phyloP scores from a whole-genome alignment of 805 yeast genomes.

The Yarrowia phangngaensis region DNA sequence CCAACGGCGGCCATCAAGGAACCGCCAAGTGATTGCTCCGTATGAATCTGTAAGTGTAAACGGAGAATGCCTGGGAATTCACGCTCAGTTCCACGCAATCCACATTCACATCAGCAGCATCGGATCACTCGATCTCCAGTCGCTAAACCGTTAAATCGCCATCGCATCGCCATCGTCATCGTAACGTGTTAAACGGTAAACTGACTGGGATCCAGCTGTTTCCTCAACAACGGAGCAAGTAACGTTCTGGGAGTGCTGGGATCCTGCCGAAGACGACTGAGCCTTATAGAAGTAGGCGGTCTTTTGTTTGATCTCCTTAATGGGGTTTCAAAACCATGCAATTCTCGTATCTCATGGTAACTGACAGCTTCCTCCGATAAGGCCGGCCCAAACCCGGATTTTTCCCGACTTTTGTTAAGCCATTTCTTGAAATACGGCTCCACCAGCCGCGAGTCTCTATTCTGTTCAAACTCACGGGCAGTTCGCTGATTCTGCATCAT shows the following conservation, averaged over 20 bases:
- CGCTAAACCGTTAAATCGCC: no score
- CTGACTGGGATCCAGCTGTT: slow-evolving; percentile 18
- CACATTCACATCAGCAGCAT: no score
- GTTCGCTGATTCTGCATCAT: slow-evolving; percentile 20
- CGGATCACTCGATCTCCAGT: no score
- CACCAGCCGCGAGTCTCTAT: slow-evolving; percentile 7
- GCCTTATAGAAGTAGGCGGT: slow-evolving; percentile 8
- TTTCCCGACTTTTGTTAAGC: slow-evolving; percentile 4
- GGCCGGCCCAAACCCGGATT: slow-evolving; percentile 6
- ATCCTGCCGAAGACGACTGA: slow-evolving; percentile 16
- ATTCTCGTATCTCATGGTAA: slow-evolving; percentile 12
- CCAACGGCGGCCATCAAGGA: no score
- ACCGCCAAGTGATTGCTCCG: no score
- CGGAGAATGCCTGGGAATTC: no score
- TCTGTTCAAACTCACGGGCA: slow-evolving; percentile 10
- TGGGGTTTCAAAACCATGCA: slow-evolving; percentile 17
- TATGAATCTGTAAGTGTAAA: no score
- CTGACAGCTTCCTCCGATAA: slow-evolving; percentile 11
- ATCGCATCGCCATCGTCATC: no score
- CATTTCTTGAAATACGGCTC: slow-evolving; percentile 21
- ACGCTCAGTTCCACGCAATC: no score
- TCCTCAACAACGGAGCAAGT: slow-evolving; percentile 9
- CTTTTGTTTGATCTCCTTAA: slow-evolving; percentile 12
- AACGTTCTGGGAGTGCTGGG: slow-evolving; percentile 23
- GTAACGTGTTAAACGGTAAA: no score